Percentiles rank a stretch among this genome's conserved stretches.
phyloP scores from a whole-genome alignment of 192 early-diverging fungal species.

The Linnemannia elongata region DNA sequence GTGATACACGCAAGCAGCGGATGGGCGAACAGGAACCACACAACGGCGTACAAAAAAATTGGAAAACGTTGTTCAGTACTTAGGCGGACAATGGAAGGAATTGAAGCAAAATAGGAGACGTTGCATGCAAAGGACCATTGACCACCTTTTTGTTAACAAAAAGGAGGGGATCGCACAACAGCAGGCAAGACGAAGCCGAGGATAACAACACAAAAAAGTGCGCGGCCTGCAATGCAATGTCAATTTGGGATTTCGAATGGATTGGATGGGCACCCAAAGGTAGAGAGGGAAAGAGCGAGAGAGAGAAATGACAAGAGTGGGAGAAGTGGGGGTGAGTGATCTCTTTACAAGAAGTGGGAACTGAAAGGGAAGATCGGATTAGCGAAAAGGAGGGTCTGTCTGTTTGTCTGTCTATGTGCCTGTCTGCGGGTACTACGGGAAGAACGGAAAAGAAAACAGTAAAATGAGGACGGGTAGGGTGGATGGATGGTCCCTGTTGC shows the following conservation, averaged over 20 bases:
- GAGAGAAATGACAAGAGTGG: neutral
- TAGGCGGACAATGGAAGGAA: neutral
- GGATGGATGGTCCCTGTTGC: constrained; percentile 10
- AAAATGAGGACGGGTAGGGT: neutral
- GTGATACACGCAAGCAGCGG: too few species aligned
- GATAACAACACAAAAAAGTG: too few species aligned
- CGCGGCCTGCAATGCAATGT: neutral
- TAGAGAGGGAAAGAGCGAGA: neutral
- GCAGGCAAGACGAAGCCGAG: too few species aligned
- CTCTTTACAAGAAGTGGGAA: neutral
- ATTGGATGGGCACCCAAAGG: too few species aligned
- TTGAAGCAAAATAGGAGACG: neutral
- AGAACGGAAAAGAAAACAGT: neutral
- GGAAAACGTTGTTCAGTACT: neutral
- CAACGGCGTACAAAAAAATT: too few species aligned
- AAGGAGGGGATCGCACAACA: too few species aligned
- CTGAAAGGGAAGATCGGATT: neutral
- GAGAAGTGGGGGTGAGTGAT: neutral
- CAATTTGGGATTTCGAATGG: neutral
- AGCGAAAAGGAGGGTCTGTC: neutral
- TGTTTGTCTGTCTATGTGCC: neutral
- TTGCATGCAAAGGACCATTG: neutral
- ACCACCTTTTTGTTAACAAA: too few species aligned
- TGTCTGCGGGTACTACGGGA: neutral
- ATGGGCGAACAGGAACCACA: too few species aligned